These are phyloP conservation scores for Luzula sylvatica DNA, from an alignment of 176 grass and related monocot genomes.

Conservation along the genomic window DNA sequence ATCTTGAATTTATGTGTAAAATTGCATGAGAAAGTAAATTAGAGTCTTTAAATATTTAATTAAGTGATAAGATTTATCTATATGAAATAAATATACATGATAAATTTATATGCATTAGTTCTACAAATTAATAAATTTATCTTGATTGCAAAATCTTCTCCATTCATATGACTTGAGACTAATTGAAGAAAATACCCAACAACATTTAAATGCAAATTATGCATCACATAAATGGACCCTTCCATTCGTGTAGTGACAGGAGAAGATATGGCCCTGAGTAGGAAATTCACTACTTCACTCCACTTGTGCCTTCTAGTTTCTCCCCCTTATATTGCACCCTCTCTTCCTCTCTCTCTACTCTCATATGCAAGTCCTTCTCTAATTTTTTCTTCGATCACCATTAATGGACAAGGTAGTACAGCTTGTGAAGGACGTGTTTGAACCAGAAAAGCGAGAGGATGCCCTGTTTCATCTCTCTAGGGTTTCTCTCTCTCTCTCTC, in stretches of 20 bases:
- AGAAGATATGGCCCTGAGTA: constrained; percentile 4
- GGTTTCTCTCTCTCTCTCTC: background rate
- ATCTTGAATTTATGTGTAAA: too few species aligned
- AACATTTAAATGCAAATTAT: too few species aligned
- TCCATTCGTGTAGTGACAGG: background rate
- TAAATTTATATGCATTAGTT: too few species aligned
- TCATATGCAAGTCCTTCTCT: background rate
- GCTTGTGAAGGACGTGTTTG: constrained; percentile 7
- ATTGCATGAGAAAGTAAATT: too few species aligned
- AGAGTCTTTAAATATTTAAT: too few species aligned
- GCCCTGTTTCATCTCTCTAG: constrained; percentile 22
- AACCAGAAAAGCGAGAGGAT: constrained; percentile 17
- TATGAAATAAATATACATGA: too few species aligned
- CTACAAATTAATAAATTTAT: too few species aligned
- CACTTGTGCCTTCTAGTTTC: background rate
- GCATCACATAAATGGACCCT: background rate
- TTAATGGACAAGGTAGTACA: constrained; percentile 12
- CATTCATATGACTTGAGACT: too few species aligned
- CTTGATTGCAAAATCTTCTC: too few species aligned
- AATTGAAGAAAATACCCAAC: too few species aligned
- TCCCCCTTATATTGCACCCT: background rate
- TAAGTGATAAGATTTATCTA: too few species aligned
- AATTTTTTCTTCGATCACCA: background rate
- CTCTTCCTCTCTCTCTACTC: background rate
- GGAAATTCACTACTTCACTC: constrained; percentile 8